Evolutionary conservation across 176 grass and related monocot genomes (phyloP), one percentile per base, ranked within the genome.

Genomic region (Hsuehochloa calcarea): DNA sequence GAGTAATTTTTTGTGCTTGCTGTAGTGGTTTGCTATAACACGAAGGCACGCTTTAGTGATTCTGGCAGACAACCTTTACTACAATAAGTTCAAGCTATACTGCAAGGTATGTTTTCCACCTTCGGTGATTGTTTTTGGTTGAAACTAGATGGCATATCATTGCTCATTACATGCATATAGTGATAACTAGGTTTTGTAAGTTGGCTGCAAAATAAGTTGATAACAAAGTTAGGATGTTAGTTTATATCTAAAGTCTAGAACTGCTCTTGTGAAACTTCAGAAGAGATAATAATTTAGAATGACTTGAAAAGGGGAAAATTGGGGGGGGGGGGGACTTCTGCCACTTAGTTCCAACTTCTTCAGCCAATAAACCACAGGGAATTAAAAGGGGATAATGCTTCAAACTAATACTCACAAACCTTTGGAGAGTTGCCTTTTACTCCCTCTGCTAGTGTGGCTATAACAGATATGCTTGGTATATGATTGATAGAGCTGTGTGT

Each of bases 21-120:
- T 92, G 82, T 72, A 99, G 97, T 99, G 97, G 97, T 99, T 99
- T 92, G 90, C 97, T 68, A 73, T 99, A 75, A 99, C 94, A 81
- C 85, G 97, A 82, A 88, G 93, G 81, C 97, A 99, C 84, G 97
- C 97, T 89, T 72, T 99, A 87, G 29, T 99, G 88, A 96, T 99
- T 88, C 77, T 99, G 27, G 88, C 90, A 61, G 97, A 99, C 85
- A 84, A 69, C 70, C 91, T 99, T 74, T 94, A 96, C 88, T 99
- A 99, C 79, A 81, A 68, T 29, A 96, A 99, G 78, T 99, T 99
- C 70, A 96, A 96, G 85, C 90, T 92, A 78, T 94, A 99, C 81
- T 99, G 97, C 93, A 99, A 94, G 97, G 97, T 99, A 93, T 85
- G 66, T 70, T 82, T 22, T 61, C 59, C 50, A 23, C 38, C 39